Conservation (phyloP, 2,329 filamentous ascomycete genomes). For the Apiospora koreana region DNA sequence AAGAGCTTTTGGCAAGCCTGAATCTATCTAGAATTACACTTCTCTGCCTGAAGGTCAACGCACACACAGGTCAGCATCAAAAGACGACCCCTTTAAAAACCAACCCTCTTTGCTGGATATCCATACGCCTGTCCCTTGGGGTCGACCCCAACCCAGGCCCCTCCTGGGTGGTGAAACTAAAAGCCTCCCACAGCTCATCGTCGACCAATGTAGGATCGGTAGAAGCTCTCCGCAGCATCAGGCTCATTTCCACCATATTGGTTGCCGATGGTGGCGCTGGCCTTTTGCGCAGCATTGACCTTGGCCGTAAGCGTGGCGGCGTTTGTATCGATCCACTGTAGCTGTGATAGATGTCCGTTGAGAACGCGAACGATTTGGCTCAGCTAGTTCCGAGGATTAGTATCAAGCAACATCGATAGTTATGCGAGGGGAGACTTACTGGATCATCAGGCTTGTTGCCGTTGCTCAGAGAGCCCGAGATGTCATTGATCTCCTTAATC, state of each 20-base stretch:
- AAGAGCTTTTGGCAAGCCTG: background rate
- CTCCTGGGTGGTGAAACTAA: background rate
- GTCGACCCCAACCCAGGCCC: background rate
- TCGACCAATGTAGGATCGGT: constrained; percentile 81
- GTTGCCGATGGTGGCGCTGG: constrained; percentile 62
- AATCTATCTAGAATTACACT: background rate
- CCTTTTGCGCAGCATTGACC: constrained; percentile 79
- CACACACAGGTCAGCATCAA: background rate
- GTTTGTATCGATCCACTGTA: constrained; percentile 91
- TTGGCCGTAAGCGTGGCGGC: constrained; percentile 80
- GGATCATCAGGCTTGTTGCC: constrained; percentile 85
- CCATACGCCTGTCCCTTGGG: background rate
- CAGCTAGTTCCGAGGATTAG: constrained; percentile 54
- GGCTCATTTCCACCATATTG: constrained; percentile 62
- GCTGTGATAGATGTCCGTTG: constrained; percentile 86
- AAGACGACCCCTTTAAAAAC: background rate
- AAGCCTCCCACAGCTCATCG: constrained; percentile 20
- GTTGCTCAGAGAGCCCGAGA: constrained; percentile 87
- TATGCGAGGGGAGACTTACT: constrained; percentile 55
- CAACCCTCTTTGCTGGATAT: background rate
- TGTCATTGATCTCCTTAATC: constrained; percentile 97
- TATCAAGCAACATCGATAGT: constrained; percentile 23
- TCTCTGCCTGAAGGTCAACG: background rate
- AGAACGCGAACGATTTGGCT: constrained; percentile 95
- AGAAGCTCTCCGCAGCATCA: constrained; percentile 85